Evolutionary conservation across 495 filamentous ascomycete genomes (phyloP).

Genomic region (Bryoglossum gracile): DNA sequence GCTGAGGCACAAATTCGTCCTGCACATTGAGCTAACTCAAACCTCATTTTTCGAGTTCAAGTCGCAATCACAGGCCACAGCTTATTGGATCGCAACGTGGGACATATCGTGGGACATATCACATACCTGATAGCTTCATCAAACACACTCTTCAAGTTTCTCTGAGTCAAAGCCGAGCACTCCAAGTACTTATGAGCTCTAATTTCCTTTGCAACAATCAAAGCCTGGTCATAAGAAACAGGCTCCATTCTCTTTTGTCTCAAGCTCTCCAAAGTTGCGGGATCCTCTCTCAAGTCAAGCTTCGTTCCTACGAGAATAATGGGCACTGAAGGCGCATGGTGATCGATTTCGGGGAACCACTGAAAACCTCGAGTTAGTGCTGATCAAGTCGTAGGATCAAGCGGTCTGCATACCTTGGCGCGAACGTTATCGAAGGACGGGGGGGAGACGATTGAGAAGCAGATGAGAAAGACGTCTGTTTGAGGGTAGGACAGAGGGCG

Average conservation of each 20-base stretch:
- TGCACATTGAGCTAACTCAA: no score
- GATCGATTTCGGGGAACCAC: slow-evolving; percentile 95
- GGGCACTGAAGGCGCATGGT: slow-evolving; percentile 90
- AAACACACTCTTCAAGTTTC: slow-evolving; percentile 95
- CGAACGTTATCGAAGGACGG: slow-evolving; percentile 97
- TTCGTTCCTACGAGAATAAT: slow-evolving; percentile 98
- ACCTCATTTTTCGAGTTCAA: background rate
- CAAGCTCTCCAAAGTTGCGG: slow-evolving; percentile 66
- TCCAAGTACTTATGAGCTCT: slow-evolving; percentile 91
- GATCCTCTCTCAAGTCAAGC: slow-evolving; percentile 89
- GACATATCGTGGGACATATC: no score
- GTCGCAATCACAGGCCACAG: no score
- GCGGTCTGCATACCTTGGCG: slow-evolving; percentile 60
- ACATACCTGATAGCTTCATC: slow-evolving; percentile 90
- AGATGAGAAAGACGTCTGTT: slow-evolving; percentile 96
- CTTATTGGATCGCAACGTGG: no score
- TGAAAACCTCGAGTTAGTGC: slow-evolving; percentile 7
- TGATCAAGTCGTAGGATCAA: slow-evolving; percentile 15
- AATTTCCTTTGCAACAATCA: slow-evolving; percentile 84
- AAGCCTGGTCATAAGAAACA: slow-evolving; percentile 81
- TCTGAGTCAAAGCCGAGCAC: slow-evolving; percentile 95
- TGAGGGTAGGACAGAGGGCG: slow-evolving; percentile 95
- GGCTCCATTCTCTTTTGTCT: slow-evolving; percentile 84
- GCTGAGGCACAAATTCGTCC: no score
- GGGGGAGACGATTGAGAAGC: slow-evolving; percentile 96